Evolutionary conservation across 805 yeast genomes (phyloP), one percentile per base, ranked within the genome.

Genomic region (Schwanniomyces polymorphus): DNA sequence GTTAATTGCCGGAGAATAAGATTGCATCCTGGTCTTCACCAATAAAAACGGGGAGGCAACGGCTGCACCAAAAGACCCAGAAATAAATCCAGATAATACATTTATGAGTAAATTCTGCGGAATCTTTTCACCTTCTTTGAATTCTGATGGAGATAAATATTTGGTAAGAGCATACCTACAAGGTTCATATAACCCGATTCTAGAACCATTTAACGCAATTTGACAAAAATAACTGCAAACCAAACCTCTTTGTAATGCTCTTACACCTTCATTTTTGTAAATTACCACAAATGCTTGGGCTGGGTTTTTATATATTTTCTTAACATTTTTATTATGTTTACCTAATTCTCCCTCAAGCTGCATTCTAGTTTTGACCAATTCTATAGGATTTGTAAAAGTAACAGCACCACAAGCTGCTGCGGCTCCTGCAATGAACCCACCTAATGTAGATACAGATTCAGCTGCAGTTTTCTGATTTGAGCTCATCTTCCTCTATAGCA

Each of bases 381-480:
- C 99, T 52, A 94, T 86, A 5, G 99, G 99, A 64, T 94, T 94
- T 4, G 98, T 91, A 63, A 92, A 85, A 0, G 97, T 92, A 39
- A 94, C 99, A 0, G 99, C 98, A 45, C 96, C 94, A 73, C 98
- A 91, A 2, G 98, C 97, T 2, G 99, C 99, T 12, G 87, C 48
- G 7, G 94, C 96, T 46, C 97, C 97, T 4, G 97, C 97, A 5
- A 84, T 59, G 58, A 91, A 90, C 1, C 97, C 95, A 17, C 95
- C 95, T 10, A 75, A 54, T 3, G 88, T 82, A 34, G 85, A 76
- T 17, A 86, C 77, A 53, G 78, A 72, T 54, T 81, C 84, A n/a
- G 84, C 76, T 12, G 60, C 49, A 7, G 55, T 49, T 38, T 50
- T 55, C 39, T 54, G 31, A 11, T 42, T 35, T 26, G 41, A 34